Conservation (phyloP, 1,139 yeast genomes). For the Kurtzmaniella natalensis region DNA sequence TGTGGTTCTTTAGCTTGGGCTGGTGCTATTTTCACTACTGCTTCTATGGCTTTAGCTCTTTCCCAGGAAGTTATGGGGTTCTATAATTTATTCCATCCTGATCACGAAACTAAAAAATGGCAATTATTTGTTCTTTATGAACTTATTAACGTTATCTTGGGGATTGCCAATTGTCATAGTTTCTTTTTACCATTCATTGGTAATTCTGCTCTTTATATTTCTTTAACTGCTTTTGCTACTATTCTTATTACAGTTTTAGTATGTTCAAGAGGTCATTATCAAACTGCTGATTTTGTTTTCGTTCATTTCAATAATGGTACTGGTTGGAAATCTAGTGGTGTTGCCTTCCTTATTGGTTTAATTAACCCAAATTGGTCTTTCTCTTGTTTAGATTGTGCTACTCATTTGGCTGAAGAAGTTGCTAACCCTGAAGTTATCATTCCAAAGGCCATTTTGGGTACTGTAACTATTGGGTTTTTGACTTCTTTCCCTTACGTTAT, state of each 20-base stretch:
- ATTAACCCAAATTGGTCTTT: constrained; percentile 23
- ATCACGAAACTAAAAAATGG: constrained; percentile 19
- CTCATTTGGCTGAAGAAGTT: constrained; percentile 29
- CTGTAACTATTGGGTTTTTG: constrained; percentile 21
- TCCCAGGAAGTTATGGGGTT: constrained; percentile 45
- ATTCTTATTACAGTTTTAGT: constrained; percentile 21
- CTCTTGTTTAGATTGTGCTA: constrained; percentile 24
- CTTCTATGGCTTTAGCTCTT: constrained; percentile 49
- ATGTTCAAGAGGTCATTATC: constrained; percentile 16
- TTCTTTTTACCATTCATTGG: constrained; percentile 20
- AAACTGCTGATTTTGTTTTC: constrained; percentile 21
- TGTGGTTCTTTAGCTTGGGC: constrained; percentile 58
- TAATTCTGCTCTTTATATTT: constrained; percentile 23
- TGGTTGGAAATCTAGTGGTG: constrained; percentile 25
- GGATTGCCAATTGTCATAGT: constrained; percentile 35
- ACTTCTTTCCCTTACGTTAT: constrained; percentile 12
- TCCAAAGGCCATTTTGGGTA: constrained; percentile 24
- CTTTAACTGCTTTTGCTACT: constrained; percentile 31
- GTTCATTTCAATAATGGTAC: constrained; percentile 20
- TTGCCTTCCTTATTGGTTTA: constrained; percentile 25
- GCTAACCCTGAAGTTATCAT: constrained; percentile 23
- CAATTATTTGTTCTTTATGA: constrained; percentile 21
- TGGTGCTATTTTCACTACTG: constrained; percentile 53
- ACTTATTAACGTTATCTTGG: constrained; percentile 18
- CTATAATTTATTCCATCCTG: constrained; percentile 31